Evolutionary conservation across 371 early-diverging fungal species (phyloP), one percentile per base, ranked within the genome.

Genomic region (Syncephalastrum racemosum): DNA sequence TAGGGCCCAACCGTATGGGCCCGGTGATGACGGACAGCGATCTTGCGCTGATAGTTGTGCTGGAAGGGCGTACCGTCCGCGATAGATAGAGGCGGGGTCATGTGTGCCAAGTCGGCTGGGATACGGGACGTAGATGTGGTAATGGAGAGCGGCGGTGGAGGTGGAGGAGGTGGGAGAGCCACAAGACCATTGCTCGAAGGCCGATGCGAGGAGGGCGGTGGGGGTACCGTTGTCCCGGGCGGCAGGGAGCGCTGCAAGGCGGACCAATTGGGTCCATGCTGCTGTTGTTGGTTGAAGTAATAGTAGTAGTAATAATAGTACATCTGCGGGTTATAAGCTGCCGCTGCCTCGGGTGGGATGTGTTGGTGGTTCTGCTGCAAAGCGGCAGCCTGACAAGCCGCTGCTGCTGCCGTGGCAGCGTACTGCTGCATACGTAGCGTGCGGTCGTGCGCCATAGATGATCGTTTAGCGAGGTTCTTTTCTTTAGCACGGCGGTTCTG

Each of bases 401-500:
- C 67, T 3, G 72, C 62, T 31, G 72, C 75, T 19, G 75, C 72
- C 47, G 60, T 56, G 16, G 75, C 72, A 22, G 74, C 77, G 46
- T 64, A 67, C 19, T 73, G 68, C 31, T 73, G 77, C 62, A 64
- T 64, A 22, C 69, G 57, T 31, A 64, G 43, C 4, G 74, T 73
- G 54, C 80, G 73, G 53, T 79, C 71, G 49, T 82, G 80, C 13
- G 77, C 64, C 24, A 78, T 69, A 39, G 76, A 70, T 7, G 79
- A 68, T 19, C 79, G 63, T 52, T 80, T 81, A 6, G 79, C 79
- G 46, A 79, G 78, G 43, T 78, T 87, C 74, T 94, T 96, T 12
- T 87, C 87, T 68, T 95, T 96, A 16, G 96, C 95, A 36, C 99
- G 85, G 59, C 94, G 84, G 83, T 98, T 99, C 68, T 99, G 98